A percentile compares a stretch with the other conserved stretches of the same genome.
Conservation (phyloP, 2,329 filamentous ascomycete species). For the Apiospora malaysiana region DNA sequence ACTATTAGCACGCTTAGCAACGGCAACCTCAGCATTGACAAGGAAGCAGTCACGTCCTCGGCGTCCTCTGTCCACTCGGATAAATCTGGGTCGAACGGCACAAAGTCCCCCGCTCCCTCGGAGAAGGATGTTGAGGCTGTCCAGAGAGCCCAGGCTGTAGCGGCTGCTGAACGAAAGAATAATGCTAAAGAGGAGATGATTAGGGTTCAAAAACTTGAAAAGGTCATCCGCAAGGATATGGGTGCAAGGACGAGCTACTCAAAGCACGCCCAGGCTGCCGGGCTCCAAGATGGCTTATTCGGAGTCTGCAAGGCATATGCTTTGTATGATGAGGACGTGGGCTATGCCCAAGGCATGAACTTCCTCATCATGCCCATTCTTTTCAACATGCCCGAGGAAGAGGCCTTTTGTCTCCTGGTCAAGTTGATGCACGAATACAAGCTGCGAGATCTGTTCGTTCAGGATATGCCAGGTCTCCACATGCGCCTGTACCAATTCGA, state of each 20-base stretch:
- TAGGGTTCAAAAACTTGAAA: conserved; percentile 82
- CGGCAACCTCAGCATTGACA: conserved; percentile 62
- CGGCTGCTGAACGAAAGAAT: conserved; percentile 73
- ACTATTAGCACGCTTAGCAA: conserved; percentile 59
- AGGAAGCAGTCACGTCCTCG: conserved; percentile 75
- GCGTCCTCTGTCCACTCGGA: conserved; percentile 86
- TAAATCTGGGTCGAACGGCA: conserved; percentile 65
- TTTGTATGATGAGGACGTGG: conserved; percentile 90
- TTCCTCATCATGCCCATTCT: conserved; percentile 96
- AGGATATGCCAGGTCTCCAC: conserved; percentile 96
- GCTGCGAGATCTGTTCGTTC: conserved; percentile 88
- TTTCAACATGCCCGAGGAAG: conserved; percentile 98
- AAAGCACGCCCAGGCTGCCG: conserved; percentile 90
- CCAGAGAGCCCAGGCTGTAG: conserved; percentile 67
- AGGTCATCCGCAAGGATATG: conserved; percentile 87
- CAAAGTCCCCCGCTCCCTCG: conserved; percentile 59
- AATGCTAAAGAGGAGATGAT: conserved; percentile 79
- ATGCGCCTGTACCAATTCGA: conserved; percentile 95
- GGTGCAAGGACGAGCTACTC: conserved; percentile 95
- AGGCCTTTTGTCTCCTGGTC: conserved; percentile 92
- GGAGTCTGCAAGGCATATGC: conserved; percentile 98
- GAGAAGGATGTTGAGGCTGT: conserved; percentile 69
- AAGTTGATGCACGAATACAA: conserved; percentile 97
- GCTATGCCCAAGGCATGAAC: conserved; percentile 98
- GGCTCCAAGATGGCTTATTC: conserved; percentile 91